Base-by-base conservation (phyloP, 2,329 filamentous ascomycete species). In the Calonectria honghensis region DNA sequence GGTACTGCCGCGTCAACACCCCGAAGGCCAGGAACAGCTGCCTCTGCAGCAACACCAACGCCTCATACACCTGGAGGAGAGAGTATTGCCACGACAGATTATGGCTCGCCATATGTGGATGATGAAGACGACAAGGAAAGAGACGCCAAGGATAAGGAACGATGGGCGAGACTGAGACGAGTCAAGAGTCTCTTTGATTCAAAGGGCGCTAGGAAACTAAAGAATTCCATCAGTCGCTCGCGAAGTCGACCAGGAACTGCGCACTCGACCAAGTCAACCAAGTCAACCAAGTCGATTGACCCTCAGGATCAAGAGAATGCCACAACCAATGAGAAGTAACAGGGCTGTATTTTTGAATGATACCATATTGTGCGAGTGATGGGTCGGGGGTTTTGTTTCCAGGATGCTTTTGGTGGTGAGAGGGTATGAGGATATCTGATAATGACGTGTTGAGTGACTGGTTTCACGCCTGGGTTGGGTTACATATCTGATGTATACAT, bases 151-250 rank as follows among this genome's bases (percentile, higher is more conserved):
- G 93, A 95, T 75, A 94, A 94, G 83, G 92, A 94, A 84, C 89
- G 93, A 76, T 95, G 93, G 93, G 90, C 92, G n/a, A 89, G 92
- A 78, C 85, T 95, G 76, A 90, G 92, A 79, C 90, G 91, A 73
- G 93, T 95, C 73, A 94, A 94, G 87, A 94, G 93, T 81, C 84
- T 94, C 61, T 92, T 95, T 80, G 92, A 94, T 75, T 88, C 91
- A 7, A 95, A 94, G 83, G 89, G 88, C 2, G 86, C 88, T 11
- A 91, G 88, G 82, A 93, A 90, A 81, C 83, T 88, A 68, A 86
- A 84, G 70, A 84, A 85, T 45, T 84, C 86, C 5, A 78, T 85
- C 24, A 86, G 84, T 68, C 83, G 68, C 32, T 61, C 73, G 10
- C 66, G 67, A 41, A 81, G 79, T 37, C 79, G 88, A 48, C 87